These are phyloP conservation scores for Cantharellus anzutake DNA, from an alignment of 768 basidiomycete genomes.

Conservation along the genomic window DNA sequence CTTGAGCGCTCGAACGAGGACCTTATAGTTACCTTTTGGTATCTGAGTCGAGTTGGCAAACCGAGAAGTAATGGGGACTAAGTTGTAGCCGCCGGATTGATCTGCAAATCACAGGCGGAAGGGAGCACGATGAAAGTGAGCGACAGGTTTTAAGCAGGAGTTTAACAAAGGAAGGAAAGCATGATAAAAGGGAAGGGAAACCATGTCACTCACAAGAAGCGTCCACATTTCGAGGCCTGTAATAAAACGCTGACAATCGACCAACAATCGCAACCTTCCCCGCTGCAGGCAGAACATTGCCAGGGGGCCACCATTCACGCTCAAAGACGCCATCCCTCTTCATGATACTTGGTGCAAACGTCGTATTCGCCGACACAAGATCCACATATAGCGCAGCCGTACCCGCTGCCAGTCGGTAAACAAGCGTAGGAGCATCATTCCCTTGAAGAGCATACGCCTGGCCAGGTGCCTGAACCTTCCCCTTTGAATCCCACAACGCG, in stretches of 20 bases:
- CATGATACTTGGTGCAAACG: background rate
- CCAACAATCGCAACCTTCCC: too few relatives aligned
- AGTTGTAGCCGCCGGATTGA: too few relatives aligned
- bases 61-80: too few relatives aligned
- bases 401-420: conserved; percentile 5
- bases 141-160: background rate
- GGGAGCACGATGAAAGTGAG: background rate
- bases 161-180: background rate
- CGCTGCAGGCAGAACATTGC: too few relatives aligned
- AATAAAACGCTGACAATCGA: background rate
- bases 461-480: background rate
- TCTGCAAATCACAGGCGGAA: too few relatives aligned
- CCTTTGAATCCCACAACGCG: background rate
- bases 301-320: background rate
- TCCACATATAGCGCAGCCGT: conserved; percentile 3
- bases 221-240: background rate
- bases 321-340: background rate
- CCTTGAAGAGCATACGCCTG: too few relatives aligned
- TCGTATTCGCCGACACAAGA: conserved; percentile 3
- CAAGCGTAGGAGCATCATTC: background rate
- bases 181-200: background rate
- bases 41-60: background rate
- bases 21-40: background rate
- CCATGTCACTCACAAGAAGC: background rate
- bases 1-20: background rate